Base-by-base conservation (phyloP, 2,329 filamentous ascomycete genomes). In the Chrysoporthe deuterocubensis region DNA sequence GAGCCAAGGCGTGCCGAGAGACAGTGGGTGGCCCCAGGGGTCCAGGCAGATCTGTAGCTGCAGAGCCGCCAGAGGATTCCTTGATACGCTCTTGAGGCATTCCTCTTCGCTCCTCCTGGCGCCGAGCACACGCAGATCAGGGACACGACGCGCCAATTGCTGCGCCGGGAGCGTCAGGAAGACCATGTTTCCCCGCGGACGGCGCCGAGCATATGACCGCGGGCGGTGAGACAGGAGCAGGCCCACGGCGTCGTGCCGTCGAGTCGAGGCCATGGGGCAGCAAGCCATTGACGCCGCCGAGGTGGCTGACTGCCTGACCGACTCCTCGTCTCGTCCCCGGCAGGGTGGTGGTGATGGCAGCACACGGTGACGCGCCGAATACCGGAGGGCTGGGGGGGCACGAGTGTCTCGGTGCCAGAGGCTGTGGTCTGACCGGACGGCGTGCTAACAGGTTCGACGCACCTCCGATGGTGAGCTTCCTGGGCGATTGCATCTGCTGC, bases 41-140 rank as follows among this genome's bases (percentile, higher is more conserved):
- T 32, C 50, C 26, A 54, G 13, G 50, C 21, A 32, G 50, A 54
- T 54, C 50, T n/a, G 26, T 52, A 54, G 50, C 50, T 54, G 50
- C 50, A 54, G 50, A 54, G 50, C 50, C 50, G 50, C 50, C 50
- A 18, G 50, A 32, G 13, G 26, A 32, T 40, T 40, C 37, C 6
- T 40, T 6, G 37, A 40, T 40, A 40, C 37, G 9, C 4, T 26
- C 50, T 61, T 18, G 26, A 21, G 11, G 43, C 26, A 26, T 61
- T 46, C 26, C 59, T 46, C 21, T 26, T 26, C 21, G 37, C 59
- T 26, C 21, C 42, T 48, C 26, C 42, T 61, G 57, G 14, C 40
- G 57, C 57, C 57, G 21, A 43, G 13, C 13, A 60, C 40, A 60
- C 44, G 57, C 57, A 60, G 57, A 46, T 42, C 26, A 43, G 57